A percentile compares a stretch with the other conserved stretches of the same genome.
These are phyloP conservation scores for Patellifolia procumbens DNA, from an alignment of 179 eudicot species.

Conservation along the genomic window DNA sequence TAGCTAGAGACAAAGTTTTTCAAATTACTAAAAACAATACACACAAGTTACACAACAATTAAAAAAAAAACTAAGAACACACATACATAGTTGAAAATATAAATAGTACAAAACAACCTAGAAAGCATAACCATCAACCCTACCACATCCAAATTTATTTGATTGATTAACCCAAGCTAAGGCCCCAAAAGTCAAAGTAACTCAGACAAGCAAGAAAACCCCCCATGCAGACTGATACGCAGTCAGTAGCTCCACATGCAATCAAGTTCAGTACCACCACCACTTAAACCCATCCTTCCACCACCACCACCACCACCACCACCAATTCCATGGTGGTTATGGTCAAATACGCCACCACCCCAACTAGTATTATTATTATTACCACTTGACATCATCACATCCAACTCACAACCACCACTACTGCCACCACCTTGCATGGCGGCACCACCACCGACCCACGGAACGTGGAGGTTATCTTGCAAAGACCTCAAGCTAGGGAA, in stretches of 20 bases:
- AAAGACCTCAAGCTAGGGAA: constrained; percentile 77
- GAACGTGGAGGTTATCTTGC: constrained; percentile 67
- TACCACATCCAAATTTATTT: not conserved
- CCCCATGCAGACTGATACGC: constrained; percentile 5
- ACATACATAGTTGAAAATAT: not conserved
- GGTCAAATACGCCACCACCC: constrained; percentile 40
- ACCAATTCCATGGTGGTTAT: not conserved
- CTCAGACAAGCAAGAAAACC: constrained; percentile 9
- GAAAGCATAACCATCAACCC: constrained; percentile 9
- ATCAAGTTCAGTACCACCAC: constrained; percentile 58
- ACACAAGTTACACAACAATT: not conserved
- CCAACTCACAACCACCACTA: constrained; percentile 25
- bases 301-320: constrained; percentile 26
- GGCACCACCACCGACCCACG: constrained; percentile 33
- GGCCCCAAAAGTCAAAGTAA: constrained; percentile 17
- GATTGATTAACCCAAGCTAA: not conserved
- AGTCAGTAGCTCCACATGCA: constrained; percentile 75
- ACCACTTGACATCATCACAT: constrained; percentile 18
- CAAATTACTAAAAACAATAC: not conserved
- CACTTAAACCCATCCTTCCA: constrained; percentile 21
- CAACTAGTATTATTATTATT: constrained; percentile 26
- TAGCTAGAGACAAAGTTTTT: constrained; percentile 1
- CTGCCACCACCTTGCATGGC: constrained; percentile 25
- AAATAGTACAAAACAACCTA: not conserved
- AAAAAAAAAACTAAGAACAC: not conserved